phyloP scores from a whole-genome alignment of 106 monocot species.

The Acanthochlamys bracteata region DNA sequence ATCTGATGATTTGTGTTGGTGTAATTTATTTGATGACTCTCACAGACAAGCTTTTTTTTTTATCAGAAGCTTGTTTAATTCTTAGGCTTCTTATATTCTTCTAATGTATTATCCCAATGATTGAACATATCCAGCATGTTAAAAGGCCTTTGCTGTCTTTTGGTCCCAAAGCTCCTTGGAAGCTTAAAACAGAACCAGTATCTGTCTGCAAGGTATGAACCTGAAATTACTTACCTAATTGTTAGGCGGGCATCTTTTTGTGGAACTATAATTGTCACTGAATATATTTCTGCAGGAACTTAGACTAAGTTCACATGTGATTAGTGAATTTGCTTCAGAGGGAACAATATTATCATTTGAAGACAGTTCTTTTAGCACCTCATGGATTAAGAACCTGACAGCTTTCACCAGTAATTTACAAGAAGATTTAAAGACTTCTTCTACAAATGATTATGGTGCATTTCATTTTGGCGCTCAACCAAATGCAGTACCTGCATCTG shows the following conservation, averaged over 20 bases:
- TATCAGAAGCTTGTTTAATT: too few species aligned
- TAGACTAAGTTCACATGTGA: constrained; percentile 65
- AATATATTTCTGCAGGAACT: constrained; percentile 42
- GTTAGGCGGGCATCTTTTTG: too few species aligned
- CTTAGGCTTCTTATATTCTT: constrained; percentile 1
- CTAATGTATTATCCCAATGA: not conserved
- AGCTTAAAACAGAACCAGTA: constrained; percentile 71
- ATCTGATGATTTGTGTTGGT: too few species aligned
- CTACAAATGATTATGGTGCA: constrained; percentile 64
- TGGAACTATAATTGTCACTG: too few species aligned
- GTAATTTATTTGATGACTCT: too few species aligned
- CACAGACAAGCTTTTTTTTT: too few species aligned
- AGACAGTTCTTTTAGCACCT: constrained; percentile 80
- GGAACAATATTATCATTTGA: constrained; percentile 51
- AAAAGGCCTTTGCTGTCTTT: constrained; percentile 53
- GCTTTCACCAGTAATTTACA: constrained; percentile 19
- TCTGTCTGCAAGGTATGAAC: constrained; percentile 74
- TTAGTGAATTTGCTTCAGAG: constrained; percentile 76
- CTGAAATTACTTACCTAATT: not conserved
- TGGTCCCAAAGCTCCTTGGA: constrained; percentile 74
- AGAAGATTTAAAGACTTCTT: constrained; percentile 27
- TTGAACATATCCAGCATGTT: constrained; percentile 44
- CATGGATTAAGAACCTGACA: constrained; percentile 77
- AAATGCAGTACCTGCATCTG: constrained; percentile 73
- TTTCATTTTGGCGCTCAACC: constrained; percentile 70